Base-by-base conservation (phyloP, 176 grass and related monocot species). In the Poa pratensis region DNA sequence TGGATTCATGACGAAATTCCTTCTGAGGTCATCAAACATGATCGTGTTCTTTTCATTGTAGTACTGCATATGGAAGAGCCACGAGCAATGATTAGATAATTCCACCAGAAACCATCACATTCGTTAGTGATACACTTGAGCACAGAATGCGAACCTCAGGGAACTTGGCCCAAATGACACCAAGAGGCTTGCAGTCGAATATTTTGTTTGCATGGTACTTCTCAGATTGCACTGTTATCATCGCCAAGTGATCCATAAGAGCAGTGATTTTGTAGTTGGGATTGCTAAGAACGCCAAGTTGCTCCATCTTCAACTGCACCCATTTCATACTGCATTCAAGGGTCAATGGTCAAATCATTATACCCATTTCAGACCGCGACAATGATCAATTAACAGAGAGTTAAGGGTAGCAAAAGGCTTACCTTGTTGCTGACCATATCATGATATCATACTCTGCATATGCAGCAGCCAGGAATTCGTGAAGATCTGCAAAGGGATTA, bases 351-450 rank as follows among this genome's bases (percentile, higher is more conserved):
- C 49, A 32, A 65, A 23, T 26, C 7, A 61, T 50, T 22, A 52
- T 40, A 52, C 8, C 69, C 66, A 58, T 84, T 77, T 70, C 61
- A 84, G 22, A 52, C 43, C 11, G 72, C 45, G 35, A 37, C 39
- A n/a, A 84, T 53, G 75, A 90, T 34, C 51, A 51, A 5, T 78
- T 34, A 80, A 71, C 18, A 69, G 6, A 55, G 50, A 74, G 9
- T 61, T 24, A 40, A 88, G 26, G 14, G 35, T 60, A 9, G n/a
- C 46, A 77, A 87, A 62, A 83, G 3, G 32, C 81, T 89, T 81
- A 96, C 97, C 94, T 77, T 77, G 94, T 99, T 79, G 97, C 97
- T 52, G 97, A 99, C 97, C 94, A 96, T 92, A 99, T 99, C 42
- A 99, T 99, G 66, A 99, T 99, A 77, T 99, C 97, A 87, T 96